phyloP scores from a whole-genome alignment of 2,329 filamentous ascomycete genomes.

The Ophiosphaerella korrae region DNA sequence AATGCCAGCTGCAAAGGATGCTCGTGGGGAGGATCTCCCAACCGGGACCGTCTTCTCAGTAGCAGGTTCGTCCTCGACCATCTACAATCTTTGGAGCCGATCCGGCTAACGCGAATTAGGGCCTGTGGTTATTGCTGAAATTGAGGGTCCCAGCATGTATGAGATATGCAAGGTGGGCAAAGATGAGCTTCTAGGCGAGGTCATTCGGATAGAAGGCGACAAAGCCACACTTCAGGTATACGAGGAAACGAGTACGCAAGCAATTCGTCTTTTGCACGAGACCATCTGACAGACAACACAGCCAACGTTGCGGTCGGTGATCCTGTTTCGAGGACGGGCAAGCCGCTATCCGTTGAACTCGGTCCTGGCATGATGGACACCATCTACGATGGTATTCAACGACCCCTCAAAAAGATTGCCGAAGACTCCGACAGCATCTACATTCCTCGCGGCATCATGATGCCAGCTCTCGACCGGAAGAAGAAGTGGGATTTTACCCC shows the following conservation, averaged over 20 bases:
- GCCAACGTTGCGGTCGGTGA: conserved; percentile 96
- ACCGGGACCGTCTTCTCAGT: no score
- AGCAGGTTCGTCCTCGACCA: conserved; percentile 54
- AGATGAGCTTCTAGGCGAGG: conserved; percentile 90
- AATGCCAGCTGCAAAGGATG: no score
- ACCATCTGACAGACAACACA: conserved; percentile 39
- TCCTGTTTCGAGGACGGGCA: conserved; percentile 86
- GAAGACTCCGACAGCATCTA: conserved; percentile 85
- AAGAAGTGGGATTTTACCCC: conserved; percentile 98
- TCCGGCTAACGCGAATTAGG: no score
- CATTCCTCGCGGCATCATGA: conserved; percentile 90
- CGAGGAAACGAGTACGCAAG: conserved; percentile 85
- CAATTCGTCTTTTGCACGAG: no score
- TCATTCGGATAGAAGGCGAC: conserved; percentile 95
- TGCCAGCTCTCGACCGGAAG: conserved; percentile 84
- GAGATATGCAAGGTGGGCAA: conserved; percentile 67
- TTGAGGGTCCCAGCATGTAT: no score
- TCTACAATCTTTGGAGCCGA: conserved; percentile 65
- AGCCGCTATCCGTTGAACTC: conserved; percentile 95
- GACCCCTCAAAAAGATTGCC: conserved; percentile 85
- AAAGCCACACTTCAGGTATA: conserved; percentile 98
- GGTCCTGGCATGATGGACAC: conserved; percentile 97
- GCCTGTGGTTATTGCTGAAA: no score
- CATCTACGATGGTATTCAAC: conserved; percentile 99
- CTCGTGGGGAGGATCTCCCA: no score